A percentile compares a stretch with the other conserved stretches of the same genome.
These are phyloP conservation scores for Leucocoprinus leucothites DNA, from an alignment of 768 basidiomycete genomes.

Conservation along the genomic window DNA sequence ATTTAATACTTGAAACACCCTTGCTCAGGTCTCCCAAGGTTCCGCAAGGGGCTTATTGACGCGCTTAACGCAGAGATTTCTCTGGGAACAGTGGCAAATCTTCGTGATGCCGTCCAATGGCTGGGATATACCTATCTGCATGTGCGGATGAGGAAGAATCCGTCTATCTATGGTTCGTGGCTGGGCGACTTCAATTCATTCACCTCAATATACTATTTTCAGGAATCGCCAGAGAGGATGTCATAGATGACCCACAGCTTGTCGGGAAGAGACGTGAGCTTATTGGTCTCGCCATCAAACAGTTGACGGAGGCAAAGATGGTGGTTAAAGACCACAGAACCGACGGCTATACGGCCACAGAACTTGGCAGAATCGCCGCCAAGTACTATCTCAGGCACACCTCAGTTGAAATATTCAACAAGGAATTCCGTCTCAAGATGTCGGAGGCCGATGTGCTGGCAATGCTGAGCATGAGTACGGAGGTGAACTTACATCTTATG, in stretches of 20 bases:
- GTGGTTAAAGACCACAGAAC: conserved; percentile 64
- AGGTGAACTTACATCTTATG: conserved; percentile 45
- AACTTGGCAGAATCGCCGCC: conserved; percentile 92
- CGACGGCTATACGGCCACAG: conserved; percentile 71
- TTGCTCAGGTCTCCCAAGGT: conserved; percentile 37
- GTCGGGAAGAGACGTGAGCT: conserved; percentile 67
- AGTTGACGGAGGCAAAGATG: conserved; percentile 74
- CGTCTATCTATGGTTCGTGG: conserved; percentile 72
- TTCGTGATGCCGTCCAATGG: conserved; percentile 88
- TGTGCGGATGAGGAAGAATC: conserved; percentile 92
- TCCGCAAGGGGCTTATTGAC: conserved; percentile 82
- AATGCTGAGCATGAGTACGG: conserved; percentile 87
- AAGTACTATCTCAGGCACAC: conserved; percentile 90
- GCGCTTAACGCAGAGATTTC: conserved; percentile 94
- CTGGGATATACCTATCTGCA: conserved; percentile 96
- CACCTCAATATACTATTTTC: conserved; percentile 11
- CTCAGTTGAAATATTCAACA: conserved; percentile 86
- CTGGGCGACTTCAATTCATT: background rate
- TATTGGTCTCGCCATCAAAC: conserved; percentile 60
- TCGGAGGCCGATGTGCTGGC: conserved; percentile 87
- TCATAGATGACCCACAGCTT: conserved; percentile 70
- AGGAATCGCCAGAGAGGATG: conserved; percentile 75
- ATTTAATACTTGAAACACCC: conserved; percentile 3
- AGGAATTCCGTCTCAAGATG: conserved; percentile 76
- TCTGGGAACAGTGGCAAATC: conserved; percentile 88